Base-by-base conservation (phyloP, 164 flowering plant genomes). In the Nymphaea colorata region DNA sequence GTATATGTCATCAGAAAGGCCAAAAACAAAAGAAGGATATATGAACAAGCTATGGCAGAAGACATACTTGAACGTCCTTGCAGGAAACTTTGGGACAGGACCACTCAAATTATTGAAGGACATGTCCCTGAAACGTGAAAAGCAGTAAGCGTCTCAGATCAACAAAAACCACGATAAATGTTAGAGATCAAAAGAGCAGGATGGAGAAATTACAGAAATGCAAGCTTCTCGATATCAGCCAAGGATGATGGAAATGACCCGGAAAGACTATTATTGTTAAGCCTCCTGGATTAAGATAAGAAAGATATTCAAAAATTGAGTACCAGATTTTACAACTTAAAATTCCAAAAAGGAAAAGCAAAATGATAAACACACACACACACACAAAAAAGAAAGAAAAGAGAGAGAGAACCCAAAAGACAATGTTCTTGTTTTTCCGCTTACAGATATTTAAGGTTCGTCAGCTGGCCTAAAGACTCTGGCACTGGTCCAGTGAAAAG, bases 81-180 rank as follows among this genome's bases (percentile, higher is more conserved):
- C 86, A 44, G 81, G 83, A 80, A 90, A 80, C 68, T 77, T 86
- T 5, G 99, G 92, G 4, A 94, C 81, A 44, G 99, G 99, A 25
- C 96, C 96, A 76, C 86, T 88, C 73, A 94, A 74, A 75, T 94
- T 91, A 73, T 94, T 94, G 82, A 74, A 91, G 16, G 99, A 91
- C 77, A 95, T 81, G 64, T 95, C 99, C 73, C 99, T 95, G 86
- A 25, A 68, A 70, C 73, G 72, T 45, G 59, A 42, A 12, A 60
- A 71, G n/a, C n/a, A 69, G 71, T 41, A 65, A 62, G 42, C 55
- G 53, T 5, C 5, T 45, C 53, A 45, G 53, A 45, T 45, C 10
- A 45, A 45, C 10, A 45, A 45, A 45, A 5, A 45, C 53, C 10
- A 10, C 10, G 10, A 45, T 45, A 45, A 6, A 61, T 16, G 11